Evolutionary conservation across 164 flowering plant genomes (phyloP).

Genomic region (Nymphaea thermarum): DNA sequence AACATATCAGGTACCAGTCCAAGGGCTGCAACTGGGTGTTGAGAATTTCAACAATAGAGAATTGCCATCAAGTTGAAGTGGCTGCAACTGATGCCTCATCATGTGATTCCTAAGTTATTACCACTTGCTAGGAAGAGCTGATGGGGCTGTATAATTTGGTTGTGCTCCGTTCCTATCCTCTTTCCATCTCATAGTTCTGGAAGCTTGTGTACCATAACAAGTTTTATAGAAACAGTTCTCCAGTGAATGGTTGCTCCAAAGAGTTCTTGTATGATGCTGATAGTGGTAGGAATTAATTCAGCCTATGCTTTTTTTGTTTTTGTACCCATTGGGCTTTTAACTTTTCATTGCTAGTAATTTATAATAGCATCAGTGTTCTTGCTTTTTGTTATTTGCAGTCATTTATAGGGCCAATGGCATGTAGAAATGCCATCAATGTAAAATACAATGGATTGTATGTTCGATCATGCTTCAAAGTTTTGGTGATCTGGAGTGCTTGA

Average conservation of each 20-base stretch:
- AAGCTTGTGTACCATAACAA: background rate
- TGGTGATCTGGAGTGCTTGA: too few relatives aligned
- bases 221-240: background rate
- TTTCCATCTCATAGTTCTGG: background rate
- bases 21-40: conserved; percentile 26
- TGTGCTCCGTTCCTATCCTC: background rate
- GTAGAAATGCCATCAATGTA: too few relatives aligned
- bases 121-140: background rate
- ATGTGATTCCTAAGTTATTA: background rate
- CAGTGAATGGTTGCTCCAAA: background rate
- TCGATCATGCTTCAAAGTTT: too few relatives aligned
- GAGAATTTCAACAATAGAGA: conserved; percentile 8
- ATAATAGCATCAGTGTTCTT: too few relatives aligned
- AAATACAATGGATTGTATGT: too few relatives aligned
- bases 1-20: conserved; percentile 30
- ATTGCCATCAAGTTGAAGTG: background rate
- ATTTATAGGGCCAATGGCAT: too few relatives aligned
- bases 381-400: too few relatives aligned
- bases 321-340: conserved; percentile 5
- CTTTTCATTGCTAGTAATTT: too few relatives aligned
- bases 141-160: background rate
- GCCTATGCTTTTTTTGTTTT: conserved; percentile 7
- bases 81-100: background rate
- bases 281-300: conserved; percentile 5
- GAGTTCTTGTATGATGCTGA: conserved; percentile 9